These are phyloP conservation scores for Phytophthora ohioensis DNA, from an alignment of 352 stramenopile genomes.

Conservation along the genomic window DNA sequence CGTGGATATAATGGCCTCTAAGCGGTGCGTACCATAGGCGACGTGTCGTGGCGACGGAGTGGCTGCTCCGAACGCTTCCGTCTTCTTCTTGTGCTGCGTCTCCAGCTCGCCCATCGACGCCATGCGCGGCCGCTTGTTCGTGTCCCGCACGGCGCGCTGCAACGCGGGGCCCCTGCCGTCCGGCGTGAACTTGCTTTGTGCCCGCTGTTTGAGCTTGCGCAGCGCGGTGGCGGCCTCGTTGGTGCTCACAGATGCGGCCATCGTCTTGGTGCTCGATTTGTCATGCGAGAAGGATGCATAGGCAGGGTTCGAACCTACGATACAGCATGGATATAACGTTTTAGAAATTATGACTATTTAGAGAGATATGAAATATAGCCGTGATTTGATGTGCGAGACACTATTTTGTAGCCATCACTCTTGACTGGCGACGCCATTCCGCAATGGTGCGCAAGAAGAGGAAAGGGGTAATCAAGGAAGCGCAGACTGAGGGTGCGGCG, in stretches of 20 bases:
- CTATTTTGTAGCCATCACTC: conserved; percentile 15
- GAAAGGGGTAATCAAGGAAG: conserved; percentile 75
- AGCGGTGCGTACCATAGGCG: conserved; percentile 15
- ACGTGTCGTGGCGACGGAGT: not conserved
- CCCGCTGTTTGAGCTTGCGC: conserved; percentile 19
- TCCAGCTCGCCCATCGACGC: conserved; percentile 16
- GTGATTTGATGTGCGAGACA: not conserved
- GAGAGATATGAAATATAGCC: not conserved
- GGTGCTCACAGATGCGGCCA: conserved; percentile 23
- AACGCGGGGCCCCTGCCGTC: not conserved
- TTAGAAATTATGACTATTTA: not conserved
- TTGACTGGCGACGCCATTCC: conserved; percentile 5
- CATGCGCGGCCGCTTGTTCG: conserved; percentile 39
- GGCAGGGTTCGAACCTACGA: too few relatives aligned
- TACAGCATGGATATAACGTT: too few relatives aligned
- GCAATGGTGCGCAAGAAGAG: conserved; percentile 86
- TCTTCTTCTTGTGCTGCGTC: conserved; percentile 28
- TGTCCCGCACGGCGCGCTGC: conserved; percentile 8
- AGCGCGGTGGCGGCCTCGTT: conserved; percentile 19
- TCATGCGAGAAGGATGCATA: too few relatives aligned
- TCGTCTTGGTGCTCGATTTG: not conserved
- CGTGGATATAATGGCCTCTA: not conserved
- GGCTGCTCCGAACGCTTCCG: conserved; percentile 6
- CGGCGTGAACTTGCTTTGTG: conserved; percentile 1
- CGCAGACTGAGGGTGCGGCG: conserved; percentile 30